Base-by-base conservation (phyloP, 257 asterid genomes). In the Scutellaria baicalensis region DNA sequence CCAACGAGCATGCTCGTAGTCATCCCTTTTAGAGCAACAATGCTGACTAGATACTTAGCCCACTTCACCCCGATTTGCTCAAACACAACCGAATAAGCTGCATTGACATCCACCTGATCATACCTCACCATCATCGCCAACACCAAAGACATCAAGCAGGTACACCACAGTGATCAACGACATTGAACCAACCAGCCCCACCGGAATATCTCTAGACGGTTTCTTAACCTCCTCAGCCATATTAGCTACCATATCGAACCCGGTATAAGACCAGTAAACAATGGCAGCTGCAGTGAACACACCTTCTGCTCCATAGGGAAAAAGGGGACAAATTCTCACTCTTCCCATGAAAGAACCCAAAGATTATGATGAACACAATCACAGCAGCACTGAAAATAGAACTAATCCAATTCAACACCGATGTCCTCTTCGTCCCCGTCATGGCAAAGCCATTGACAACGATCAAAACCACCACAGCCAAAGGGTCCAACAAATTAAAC, bases 141-240 rank as follows among this genome's bases (percentile, higher is more conserved):
- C 0, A 88, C 92, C 68, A 90, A 75, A 0, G 97, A 77, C 98
- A 93, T 93, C 62, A 93, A 77, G 79, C 98, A 93, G 57, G n/a
- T 93, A 93, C 2, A 90, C 87, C 0, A 93, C 68, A 1, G 94
- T 83, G 52, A 93, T 90, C 63, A 87, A 52, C n/a, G 97, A 90
- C 96, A 93, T 93, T 0, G 98, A 93, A 40, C 97, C 95, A 6
- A 93, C 88, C 64, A 93, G 77, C 2, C 98, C 98, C 0, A 93
- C 16, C 0, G 98, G 97, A 45, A 93, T 93, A 55, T 93, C 98
- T 71, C 93, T 84, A 1, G 97, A 75, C 2, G 98, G 98, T 23
- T 80, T 90, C 62, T 83, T 87, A 7, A 95, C 93, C 80, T 93
- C 98, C 66, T 93, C 98, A 7, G 98, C 98, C 98, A 93, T 88